Evolutionary conservation across 106 monocot genomes (phyloP).

Genomic region (Platanthera guangdongensis): DNA sequence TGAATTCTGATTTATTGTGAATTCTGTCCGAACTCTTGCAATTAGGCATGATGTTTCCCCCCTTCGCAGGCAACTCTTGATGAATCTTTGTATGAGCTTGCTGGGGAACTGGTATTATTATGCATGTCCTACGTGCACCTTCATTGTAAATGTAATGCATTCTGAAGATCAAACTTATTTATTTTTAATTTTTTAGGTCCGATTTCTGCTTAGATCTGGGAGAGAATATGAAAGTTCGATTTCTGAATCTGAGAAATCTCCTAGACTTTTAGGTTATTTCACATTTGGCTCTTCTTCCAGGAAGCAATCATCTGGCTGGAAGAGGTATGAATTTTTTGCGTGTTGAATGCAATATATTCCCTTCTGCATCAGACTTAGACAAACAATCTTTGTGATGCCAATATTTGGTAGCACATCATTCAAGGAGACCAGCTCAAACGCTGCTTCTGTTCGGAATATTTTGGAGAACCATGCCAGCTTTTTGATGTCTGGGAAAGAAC

Average conservation of each 20-base stretch:
- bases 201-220: slow-evolving; percentile 91
- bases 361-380: neutral
- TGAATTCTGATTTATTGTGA: neutral
- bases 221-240: slow-evolving; percentile 82
- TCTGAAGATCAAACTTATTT: neutral
- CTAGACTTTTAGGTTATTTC: slow-evolving; percentile 88
- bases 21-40: neutral
- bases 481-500: slow-evolving; percentile 98
- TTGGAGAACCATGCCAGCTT: slow-evolving; percentile 93
- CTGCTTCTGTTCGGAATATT: slow-evolving; percentile 95
- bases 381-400: neutral
- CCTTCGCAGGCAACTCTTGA: slow-evolving; percentile 83
- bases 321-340: slow-evolving; percentile 36
- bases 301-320: slow-evolving; percentile 68
- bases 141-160: neutral
- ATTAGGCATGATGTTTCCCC: neutral
- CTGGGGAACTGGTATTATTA: slow-evolving; percentile 87
- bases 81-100: slow-evolving; percentile 96
- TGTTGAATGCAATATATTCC: neutral
- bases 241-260: slow-evolving; percentile 76
- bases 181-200: slow-evolving; percentile 43
- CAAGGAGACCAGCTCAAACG: slow-evolving; percentile 84
- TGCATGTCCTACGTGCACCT: slow-evolving; percentile 13
- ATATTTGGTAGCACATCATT: slow-evolving; percentile 54
- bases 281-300: slow-evolving; percentile 56